Conservation (phyloP, 2,329 filamentous ascomycete species). For the Podosphaera fusca region DNA sequence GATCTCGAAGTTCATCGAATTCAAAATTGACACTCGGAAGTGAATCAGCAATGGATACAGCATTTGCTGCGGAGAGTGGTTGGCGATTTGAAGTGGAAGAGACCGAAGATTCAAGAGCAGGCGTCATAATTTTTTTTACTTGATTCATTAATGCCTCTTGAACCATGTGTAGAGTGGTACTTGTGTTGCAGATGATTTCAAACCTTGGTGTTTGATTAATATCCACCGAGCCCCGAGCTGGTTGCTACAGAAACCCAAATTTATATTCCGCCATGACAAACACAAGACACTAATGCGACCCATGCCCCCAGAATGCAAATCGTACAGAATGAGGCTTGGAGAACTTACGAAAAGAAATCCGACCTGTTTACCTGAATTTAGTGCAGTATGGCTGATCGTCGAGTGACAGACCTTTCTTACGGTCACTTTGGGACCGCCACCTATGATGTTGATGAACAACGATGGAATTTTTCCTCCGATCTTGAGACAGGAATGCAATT, state of each 20-base stretch:
- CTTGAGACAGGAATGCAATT: slow-evolving; percentile 6
- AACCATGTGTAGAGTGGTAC: too few relatives aligned
- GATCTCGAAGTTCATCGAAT: slow-evolving; percentile 83
- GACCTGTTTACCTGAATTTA: not conserved
- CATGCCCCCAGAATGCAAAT: not conserved
- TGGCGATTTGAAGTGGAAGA: slow-evolving; percentile 31
- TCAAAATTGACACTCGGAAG: slow-evolving; percentile 85
- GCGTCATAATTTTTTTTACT: slow-evolving; percentile 19
- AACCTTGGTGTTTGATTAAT: too few relatives aligned
- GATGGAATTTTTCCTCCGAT: slow-evolving; percentile 14
- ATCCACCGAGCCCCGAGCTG: too few relatives aligned
- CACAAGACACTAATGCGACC: not conserved
- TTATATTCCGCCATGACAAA: not conserved
- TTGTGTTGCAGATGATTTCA: too few relatives aligned
- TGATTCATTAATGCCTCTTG: too few relatives aligned
- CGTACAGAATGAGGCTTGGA: not conserved
- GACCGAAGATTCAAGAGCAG: slow-evolving; percentile 44
- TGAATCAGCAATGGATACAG: slow-evolving; percentile 47
- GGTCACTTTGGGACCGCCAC: slow-evolving; percentile 28
- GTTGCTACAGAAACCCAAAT: not conserved
- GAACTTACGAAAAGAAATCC: not conserved
- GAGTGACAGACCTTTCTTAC: slow-evolving; percentile 24
- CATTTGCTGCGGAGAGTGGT: slow-evolving; percentile 29
- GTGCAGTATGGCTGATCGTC: slow-evolving; percentile 25
- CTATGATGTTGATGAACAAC: slow-evolving; percentile 19